Conservation (phyloP, 257 asterid genomes). For the Solanum rostratum region DNA sequence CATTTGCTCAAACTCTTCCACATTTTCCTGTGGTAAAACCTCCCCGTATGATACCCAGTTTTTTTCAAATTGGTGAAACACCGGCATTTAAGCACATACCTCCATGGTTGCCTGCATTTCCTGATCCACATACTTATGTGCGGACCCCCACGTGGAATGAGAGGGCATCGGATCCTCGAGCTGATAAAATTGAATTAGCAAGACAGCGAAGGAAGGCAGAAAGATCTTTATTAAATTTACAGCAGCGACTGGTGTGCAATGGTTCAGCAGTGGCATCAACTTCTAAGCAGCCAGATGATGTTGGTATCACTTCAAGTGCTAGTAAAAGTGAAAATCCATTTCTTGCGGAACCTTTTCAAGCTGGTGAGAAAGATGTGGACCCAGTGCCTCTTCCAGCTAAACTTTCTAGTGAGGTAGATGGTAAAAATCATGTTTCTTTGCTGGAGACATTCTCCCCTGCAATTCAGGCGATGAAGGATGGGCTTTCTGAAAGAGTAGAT, state of each 20-base stretch:
- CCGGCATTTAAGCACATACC: conserved; percentile 67
- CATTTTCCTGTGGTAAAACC: conserved; percentile 55
- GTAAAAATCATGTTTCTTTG: conserved; percentile 40
- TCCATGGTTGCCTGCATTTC: conserved; percentile 94
- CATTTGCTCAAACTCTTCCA: conserved; percentile 73
- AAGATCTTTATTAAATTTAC: conserved; percentile 81
- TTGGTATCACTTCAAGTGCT: conserved; percentile 10
- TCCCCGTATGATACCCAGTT: conserved; percentile 59
- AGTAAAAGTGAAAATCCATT: conserved; percentile 30
- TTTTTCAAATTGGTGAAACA: conserved; percentile 66
- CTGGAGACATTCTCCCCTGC: conserved; percentile 92
- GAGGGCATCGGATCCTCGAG: conserved; percentile 69
- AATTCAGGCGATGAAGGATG: conserved; percentile 86
- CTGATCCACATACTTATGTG: conserved; percentile 85
- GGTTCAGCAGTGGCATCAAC: conserved; percentile 44
- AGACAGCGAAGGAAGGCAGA: conserved; percentile 95
- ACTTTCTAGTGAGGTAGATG: conserved; percentile 12
- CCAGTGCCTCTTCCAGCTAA: conserved; percentile 32
- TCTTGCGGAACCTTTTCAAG: conserved; percentile 31
- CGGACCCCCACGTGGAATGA: conserved; percentile 85
- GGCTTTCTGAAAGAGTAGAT: conserved; percentile 50
- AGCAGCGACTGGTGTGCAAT: conserved; percentile 62
- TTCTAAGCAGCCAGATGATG: conserved; percentile 20
- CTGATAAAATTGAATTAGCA: conserved; percentile 84
- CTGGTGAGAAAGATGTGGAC: conserved; percentile 38